These are phyloP conservation scores for Cyclotella choctawhatcheeana DNA, from an alignment of 108 stramenopile species.

Conservation along the genomic window DNA sequence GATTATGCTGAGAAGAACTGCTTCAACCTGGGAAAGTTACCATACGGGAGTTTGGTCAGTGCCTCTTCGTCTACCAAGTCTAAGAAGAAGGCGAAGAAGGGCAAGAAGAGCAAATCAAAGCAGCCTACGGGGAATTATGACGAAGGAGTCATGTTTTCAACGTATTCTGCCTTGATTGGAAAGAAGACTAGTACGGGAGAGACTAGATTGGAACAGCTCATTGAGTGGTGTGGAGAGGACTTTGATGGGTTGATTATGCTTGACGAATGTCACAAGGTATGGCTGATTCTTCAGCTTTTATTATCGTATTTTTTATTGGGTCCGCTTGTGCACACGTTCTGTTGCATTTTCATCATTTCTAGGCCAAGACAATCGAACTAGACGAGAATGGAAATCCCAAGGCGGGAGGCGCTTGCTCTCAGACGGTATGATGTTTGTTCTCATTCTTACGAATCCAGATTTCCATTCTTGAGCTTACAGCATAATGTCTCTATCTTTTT, in stretches of 20 bases:
- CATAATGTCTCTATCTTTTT: too few relatives aligned
- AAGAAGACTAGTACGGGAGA: constrained; percentile 23
- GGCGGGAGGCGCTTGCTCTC: constrained; percentile 20
- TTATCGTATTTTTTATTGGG: too few relatives aligned
- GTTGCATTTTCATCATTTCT: too few relatives aligned
- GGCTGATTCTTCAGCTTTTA: too few relatives aligned
- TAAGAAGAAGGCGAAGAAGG: constrained; percentile 19
- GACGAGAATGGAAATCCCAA: constrained; percentile 47
- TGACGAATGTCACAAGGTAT: constrained; percentile 79
- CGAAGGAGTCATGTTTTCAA: constrained; percentile 61
- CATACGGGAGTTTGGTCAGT: constrained; percentile 38
- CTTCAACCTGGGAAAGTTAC: constrained; percentile 46
- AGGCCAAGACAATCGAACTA: constrained; percentile 62
- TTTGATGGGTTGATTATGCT: constrained; percentile 68
- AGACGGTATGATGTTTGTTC: too few relatives aligned
- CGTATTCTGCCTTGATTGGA: constrained; percentile 52
- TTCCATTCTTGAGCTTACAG: too few relatives aligned
- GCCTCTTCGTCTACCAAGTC: constrained; percentile 15
- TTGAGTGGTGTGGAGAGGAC: constrained; percentile 63
- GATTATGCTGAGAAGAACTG: constrained; percentile 41
- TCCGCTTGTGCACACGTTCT: too few relatives aligned
- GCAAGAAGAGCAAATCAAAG: constrained; percentile 29
- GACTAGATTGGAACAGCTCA: constrained; percentile 60
- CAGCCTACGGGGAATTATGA: constrained; percentile 23
- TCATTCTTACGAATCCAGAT: too few relatives aligned